phyloP scores from a whole-genome alignment of 1,139 yeast species.

The Wickerhamomyces sp. region DNA sequence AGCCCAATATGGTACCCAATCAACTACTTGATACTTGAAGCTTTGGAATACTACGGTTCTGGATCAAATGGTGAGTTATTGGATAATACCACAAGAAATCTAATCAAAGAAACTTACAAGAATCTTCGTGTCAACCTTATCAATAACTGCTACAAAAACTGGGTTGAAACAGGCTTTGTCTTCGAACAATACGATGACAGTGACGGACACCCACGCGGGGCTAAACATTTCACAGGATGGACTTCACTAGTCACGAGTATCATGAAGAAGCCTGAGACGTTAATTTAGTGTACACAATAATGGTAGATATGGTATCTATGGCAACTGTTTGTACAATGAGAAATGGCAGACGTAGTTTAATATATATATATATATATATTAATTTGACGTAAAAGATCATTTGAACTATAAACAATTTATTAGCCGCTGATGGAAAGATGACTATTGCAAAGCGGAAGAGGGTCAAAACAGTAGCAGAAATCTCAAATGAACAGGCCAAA shows the following conservation, averaged over 20 bases:
- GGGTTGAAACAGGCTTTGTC: constrained; percentile 74
- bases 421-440: no score
- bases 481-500: no score
- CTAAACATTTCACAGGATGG: constrained; percentile 94
- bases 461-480: no score
- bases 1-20: constrained; percentile 94
- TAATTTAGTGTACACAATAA: no score
- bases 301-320: no score
- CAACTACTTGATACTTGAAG: constrained; percentile 76
- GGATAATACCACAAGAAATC: constrained; percentile 17
- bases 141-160: constrained; percentile 59
- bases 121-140: constrained; percentile 65
- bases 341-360: no score
- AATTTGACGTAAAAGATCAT: no score
- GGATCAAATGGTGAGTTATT: constrained; percentile 18
- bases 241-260: constrained; percentile 76
- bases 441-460: no score
- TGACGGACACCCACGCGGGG: constrained; percentile 75
- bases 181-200: constrained; percentile 88
- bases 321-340: no score
- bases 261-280: constrained; percentile 40
- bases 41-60: constrained; percentile 51
- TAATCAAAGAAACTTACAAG: constrained; percentile 47
- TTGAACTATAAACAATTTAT: no score
- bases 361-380: no score